Evolutionary conservation across 2,329 filamentous ascomycete genomes (phyloP), one percentile per base, ranked within the genome.

Genomic region (Laburnicola sp.): DNA sequence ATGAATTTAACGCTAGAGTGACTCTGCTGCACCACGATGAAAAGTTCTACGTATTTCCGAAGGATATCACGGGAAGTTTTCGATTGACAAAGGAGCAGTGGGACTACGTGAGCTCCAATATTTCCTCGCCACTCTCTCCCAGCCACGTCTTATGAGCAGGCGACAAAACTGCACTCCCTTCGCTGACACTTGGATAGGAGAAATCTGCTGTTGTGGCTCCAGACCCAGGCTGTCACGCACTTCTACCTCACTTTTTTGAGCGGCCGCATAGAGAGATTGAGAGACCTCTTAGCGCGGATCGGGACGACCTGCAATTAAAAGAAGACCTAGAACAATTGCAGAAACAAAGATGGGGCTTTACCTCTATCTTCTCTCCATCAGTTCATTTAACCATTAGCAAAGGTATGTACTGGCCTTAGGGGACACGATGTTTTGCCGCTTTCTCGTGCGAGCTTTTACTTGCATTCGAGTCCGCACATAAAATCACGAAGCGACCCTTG

Each of bases 1-100:
- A 64, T 23, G 59, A 63, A 27, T 36, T 52, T 4, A 23, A 53
- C 28, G 48, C 54, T 7, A 42, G 36, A 6, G 50, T 67, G 27
- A 56, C 39, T 23, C 39, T 67, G 11, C 55, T 49, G 5, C 60
- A 62, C 36, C 52, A 64, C 35, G 63, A 67, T 21, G 56, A 60
- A 0, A 6, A 6, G 1, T 28, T 51, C 3, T 44, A 36, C 38
- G 38, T 50, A 1, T 66, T 67, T 34, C 64, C 64, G 1, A 54
- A 48, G 2, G 34, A 59, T 23, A 43, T 58, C 25, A 63, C 56
- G 0, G 44, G 44, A 0, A 10, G 62, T 4, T 66, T 63, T 36
- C 45, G 32, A 0, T 27, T 65, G 25, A 57, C 54, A 0, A 57
- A 58, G 40, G 51, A 61, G 6, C 57, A 62, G 30, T 66, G 62